These are phyloP conservation scores for Coemansia sp. DNA, from an alignment of 192 early-diverging fungal genomes.

Conservation along the genomic window DNA sequence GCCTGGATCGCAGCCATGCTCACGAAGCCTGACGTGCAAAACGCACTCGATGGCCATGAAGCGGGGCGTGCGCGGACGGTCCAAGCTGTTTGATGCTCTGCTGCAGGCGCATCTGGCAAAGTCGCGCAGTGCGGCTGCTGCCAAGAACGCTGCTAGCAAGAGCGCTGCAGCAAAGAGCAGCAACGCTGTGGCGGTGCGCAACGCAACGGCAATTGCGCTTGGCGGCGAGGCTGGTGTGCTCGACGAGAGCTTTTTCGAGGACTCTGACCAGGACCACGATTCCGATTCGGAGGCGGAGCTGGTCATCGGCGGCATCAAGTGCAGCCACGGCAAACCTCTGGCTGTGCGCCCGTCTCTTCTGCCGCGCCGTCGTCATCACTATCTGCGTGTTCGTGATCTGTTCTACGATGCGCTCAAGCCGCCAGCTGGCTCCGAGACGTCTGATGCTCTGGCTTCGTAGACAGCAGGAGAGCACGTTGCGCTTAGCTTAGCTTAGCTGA, in stretches of 20 bases:
- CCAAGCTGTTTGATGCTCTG: constrained; percentile 79
- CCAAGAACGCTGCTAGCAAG: constrained; percentile 40
- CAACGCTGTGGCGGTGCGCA: constrained; percentile 43
- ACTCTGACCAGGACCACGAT: constrained; percentile 75
- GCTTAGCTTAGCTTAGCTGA: no score
- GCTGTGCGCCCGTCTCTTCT: constrained; percentile 58
- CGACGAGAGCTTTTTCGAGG: constrained; percentile 52
- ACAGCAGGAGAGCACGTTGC: not conserved
- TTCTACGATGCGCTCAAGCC: constrained; percentile 66
- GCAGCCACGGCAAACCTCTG: constrained; percentile 66
- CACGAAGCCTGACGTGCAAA: constrained; percentile 93
- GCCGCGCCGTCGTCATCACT: constrained; percentile 62
- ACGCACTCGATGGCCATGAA: constrained; percentile 90
- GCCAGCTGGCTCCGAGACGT: constrained; percentile 25
- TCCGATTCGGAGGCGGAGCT: constrained; percentile 53
- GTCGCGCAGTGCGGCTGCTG: constrained; percentile 61
- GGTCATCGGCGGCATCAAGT: constrained; percentile 64
- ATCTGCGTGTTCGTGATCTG: constrained; percentile 63
- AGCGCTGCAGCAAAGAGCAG: constrained; percentile 49
- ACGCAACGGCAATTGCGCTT: constrained; percentile 51
- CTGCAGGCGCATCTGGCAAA: constrained; percentile 77
- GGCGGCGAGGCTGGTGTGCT: constrained; percentile 59
- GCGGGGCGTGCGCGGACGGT: constrained; percentile 79
- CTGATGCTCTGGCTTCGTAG: constrained; percentile 20
- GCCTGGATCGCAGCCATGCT: constrained; percentile 66